phyloP scores from a whole-genome alignment of 306 rosid genomes.

The Trichosanthes cucumerina region DNA sequence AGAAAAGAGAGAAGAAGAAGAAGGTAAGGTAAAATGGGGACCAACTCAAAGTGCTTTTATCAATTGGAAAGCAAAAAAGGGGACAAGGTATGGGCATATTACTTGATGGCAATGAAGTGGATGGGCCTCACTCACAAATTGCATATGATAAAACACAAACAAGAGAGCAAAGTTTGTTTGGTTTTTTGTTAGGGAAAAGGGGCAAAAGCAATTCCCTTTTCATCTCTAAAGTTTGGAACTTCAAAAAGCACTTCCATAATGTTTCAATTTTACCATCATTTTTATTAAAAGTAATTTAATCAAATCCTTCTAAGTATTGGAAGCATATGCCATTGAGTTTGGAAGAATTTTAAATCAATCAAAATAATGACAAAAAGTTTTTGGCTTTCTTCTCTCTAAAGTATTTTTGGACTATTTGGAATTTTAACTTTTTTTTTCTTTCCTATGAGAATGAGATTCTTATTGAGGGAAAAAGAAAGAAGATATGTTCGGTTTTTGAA shows the following conservation, averaged over 20 bases:
- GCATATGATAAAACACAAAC: constrained; percentile 10
- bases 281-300: neutral
- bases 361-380: neutral
- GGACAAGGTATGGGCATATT: constrained; percentile 4
- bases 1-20: neutral
- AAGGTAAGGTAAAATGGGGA: neutral
- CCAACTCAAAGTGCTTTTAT: neutral
- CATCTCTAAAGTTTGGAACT: neutral
- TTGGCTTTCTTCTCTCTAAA: neutral
- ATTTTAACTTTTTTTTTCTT: neutral
- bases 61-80: neutral
- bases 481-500: neutral
- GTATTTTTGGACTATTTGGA: neutral
- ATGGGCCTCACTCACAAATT: constrained; percentile 2
- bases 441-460: neutral
- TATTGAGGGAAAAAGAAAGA: neutral
- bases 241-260: neutral
- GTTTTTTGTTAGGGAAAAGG: neutral
- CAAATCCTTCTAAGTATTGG: neutral
- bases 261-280: constrained; percentile 2
- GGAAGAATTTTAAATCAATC: neutral
- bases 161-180: neutral
- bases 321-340: neutral
- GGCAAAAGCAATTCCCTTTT: neutral
- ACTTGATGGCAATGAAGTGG: neutral